These are phyloP conservation scores for Moniliophthora roreri DNA, from an alignment of 1,284 basidiomycete genomes.

Conservation along the genomic window DNA sequence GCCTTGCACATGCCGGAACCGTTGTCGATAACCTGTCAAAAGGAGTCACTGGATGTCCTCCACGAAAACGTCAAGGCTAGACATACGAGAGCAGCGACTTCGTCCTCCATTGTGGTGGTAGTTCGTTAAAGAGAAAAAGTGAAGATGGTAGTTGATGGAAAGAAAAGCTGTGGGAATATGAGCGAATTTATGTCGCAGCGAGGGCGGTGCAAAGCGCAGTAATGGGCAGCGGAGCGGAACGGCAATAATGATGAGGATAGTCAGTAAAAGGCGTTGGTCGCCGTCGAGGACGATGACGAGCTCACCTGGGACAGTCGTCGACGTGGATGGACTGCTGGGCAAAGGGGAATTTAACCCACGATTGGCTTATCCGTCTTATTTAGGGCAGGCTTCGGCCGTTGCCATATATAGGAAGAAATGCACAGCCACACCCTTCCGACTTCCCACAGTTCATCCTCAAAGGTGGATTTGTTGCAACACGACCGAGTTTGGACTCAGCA, in stretches of 20 bases:
- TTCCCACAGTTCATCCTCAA: too few species aligned
- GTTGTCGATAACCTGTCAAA: constrained; percentile 56
- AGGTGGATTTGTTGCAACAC: too few species aligned
- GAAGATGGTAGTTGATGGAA: not conserved
- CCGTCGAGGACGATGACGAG: constrained; percentile 7
- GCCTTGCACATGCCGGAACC: constrained; percentile 76
- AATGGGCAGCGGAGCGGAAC: too few species aligned
- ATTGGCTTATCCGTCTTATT: constrained; percentile 7
- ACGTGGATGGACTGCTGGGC: constrained; percentile 8
- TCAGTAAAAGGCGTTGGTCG: not conserved
- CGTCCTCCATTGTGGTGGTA: constrained; percentile 37
- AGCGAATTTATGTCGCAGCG: not conserved
- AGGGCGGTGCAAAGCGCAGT: constrained; percentile 8
- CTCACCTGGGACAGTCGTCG: constrained; percentile 2
- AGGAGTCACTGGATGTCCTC: not conserved
- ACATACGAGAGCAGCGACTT: constrained; percentile 45
- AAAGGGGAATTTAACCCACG: constrained; percentile 5
- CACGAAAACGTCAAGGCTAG: not conserved
- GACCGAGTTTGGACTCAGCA: too few species aligned
- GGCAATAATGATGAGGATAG: not conserved
- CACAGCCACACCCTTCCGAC: not conserved
- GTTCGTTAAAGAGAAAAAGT: constrained; percentile 5
- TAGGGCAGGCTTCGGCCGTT: constrained; percentile 8
- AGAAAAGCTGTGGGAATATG: constrained; percentile 6
- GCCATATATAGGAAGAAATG: not conserved